Evolutionary conservation across 208 protist species (phyloP), one percentile per base, ranked within the genome.

Genomic region (Blastocrithidia nonstop): DNA sequence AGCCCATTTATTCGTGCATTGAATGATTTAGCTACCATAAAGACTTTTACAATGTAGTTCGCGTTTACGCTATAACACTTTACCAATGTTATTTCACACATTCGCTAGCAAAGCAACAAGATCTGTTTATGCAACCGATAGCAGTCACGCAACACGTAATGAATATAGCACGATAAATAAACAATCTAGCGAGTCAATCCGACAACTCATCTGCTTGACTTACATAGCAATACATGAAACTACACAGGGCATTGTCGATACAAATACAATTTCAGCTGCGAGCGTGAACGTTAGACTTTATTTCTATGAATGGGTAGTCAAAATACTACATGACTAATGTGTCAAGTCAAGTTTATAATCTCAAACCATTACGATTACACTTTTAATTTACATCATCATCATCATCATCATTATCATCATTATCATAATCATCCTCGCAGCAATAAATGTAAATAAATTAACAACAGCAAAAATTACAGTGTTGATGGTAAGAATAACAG

Each of bases 211-310:
- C 61, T 24, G 64, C 75, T 42, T 93, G 79, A 77, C 66, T 84
- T 17, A 63, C 61, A 6, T 67, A 62, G 19, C 64, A 71, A 16
- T 69, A 88, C 46, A 74, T 78, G 0, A 64, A 76, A 16, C 68
- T 93, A 3, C 71, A 89, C 50, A 50, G 58, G 0, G 80, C 77
- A 3, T 48, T 93, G 17, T 11, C 66, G 6, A 45, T 44, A 13
- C 84, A 89, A 49, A 46, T 93, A 28, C 50, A 70, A 38, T 71
- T 60, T 38, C 64, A 85, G 3, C 59, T 89, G 36, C 70, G 71
- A 32, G 65, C 71, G 4, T 93, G 79, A 77, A 83, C 79, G 8
- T 44, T 58, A 27, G 84, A 93, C 51, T 93, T 88, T 54, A 16
- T 68, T 4, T 76, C 77, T 6, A 87, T 93, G 73, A 66, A 66